Evolutionary conservation across 2,329 filamentous ascomycete genomes (phyloP), one percentile per base, ranked within the genome.

Genomic region (Bisporella sp.): DNA sequence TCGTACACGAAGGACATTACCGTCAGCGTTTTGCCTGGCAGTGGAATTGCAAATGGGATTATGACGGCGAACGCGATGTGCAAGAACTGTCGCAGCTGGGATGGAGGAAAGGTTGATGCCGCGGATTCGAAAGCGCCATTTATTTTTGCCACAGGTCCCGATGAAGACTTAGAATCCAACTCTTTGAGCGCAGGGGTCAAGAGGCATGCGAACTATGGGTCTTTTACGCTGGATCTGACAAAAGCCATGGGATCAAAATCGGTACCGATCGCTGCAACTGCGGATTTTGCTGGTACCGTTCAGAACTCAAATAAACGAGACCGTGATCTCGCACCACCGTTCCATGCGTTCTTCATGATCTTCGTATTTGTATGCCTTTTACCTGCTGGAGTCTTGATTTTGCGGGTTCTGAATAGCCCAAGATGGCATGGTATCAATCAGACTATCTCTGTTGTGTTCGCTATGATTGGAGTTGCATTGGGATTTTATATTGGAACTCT

Each of bases 341-440:
- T 65, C 3, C 70, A 73, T 57, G 68, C 59, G 6, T 55, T 63
- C 29, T 60, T 79, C 43, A 84, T 84, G 81, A 67, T 79, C 39
- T 62, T 79, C 8, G 69, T 70, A 9, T 76, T 83, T 51, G 67
- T 81, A 3, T 70, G 75, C 12, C 57, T 83, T 44, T 74, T 81
- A 61, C 81, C 81, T 1, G 54, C 77, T 7, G 81, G 81, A 1
- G 69, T 78, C 9, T 57, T 82, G 29, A 64, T 82, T 30, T 62
- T 84, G 44, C 68, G 77, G 2, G 61, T 80, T 3, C 69, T 77
- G 7, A 70, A 72, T 32, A 74, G 70, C 63, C 73, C 77, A 2
- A 73, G 71, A 52, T 77, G 74, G 71, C 81, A 84, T 62, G 77
- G 70, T 37, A 56, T 74, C 21, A 74, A 75, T 51, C 80, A 84